Base-by-base conservation (phyloP, 192 early-diverging fungal species). In the Podila clonocystis region DNA sequence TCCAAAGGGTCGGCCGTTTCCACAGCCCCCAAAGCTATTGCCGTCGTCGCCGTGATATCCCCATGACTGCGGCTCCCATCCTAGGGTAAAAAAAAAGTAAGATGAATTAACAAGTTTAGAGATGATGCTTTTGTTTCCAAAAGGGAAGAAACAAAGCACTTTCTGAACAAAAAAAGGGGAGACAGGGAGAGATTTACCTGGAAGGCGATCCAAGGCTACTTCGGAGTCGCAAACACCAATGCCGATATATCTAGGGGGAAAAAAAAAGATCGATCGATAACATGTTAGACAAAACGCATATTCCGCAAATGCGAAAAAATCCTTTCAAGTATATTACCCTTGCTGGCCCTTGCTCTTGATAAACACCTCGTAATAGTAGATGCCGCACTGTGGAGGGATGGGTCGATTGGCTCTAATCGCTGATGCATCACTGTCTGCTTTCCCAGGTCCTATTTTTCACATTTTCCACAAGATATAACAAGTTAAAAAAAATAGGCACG, bases 11-110 rank as follows among this genome's bases (percentile, higher is more conserved):
- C 87, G 78, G 20, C 97, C 97, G 22, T 86, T 92, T 12, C 93
- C 93, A 5, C 89, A 88, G 48, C 92, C 90, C 63, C 85, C 85
- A 74, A 97, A 98, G 36, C 85, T 77, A 58, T 97, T 86, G 28
- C 98, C 98, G 83, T 98, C 96, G 79, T 97, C 97, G 55, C 95
- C 97, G 83, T 99, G 97, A 85, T 98, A 99, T 11, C 97, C 97
- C 92, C 93, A 99, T 7, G 96, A 97, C 61, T 91, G 73, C 4
- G 87, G 71, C 63, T 98, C 28, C 28, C n/a, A 55, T 55, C 52
- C 20, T 55, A 55, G 4, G n/a, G 4, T 24, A 24, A 55, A 55
- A 55, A 55, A 55, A 55, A 55, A 55, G 0, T 6, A 55, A 55
- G 34, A 36, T 36, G 34, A 2, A 15, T 15, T 45, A 8, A 45